Base-by-base conservation (phyloP, 2,329 filamentous ascomycete genomes). In the Fusarium floridanum region DNA sequence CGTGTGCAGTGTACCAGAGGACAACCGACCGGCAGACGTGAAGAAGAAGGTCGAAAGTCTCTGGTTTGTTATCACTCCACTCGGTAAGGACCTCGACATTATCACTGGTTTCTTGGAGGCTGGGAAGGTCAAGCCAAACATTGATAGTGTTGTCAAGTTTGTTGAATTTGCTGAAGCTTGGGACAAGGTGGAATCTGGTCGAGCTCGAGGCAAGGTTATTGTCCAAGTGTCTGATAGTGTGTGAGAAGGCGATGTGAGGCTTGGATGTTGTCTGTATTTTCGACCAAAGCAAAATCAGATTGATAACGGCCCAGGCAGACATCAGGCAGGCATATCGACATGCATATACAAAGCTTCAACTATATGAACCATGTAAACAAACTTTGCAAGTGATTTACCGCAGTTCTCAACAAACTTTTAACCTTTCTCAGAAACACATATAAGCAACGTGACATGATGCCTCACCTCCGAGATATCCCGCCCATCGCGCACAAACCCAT, bases 181-280 rank as follows among this genome's bases (percentile, higher is more conserved):
- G 73, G 68, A 76, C 0, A 76, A 70, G 29, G 74, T 74, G 10
- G 73, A 76, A 17, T 64, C 55, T 0, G 73, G 74, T 22, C 55
- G 56, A 0, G 34, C 74, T 0, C 74, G 41, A 36, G 74, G 74
- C 4, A 76, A 76, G 29, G 64, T 76, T 8, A 27, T 76, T 20
- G 41, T 76, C 11, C 59, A 68, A 43, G 43, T 72, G 1, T 66
- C 63, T 12, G 37, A 24, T 7, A 41, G 66, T 12, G 43, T 12
- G 12, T 39, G 36, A 16, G 34, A 24, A 27, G 22, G 12, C 3
- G 22, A 37, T 10, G 5, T 59, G 32, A 53, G 22, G 22, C 14
- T 48, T 48, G 10, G 5, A 48, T 16, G 43, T 24, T 48, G 43
- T 24, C 9, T 11, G 16, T 24, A 24, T 27, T 14, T 8, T 48